Conservation (phyloP, 169 alveolate species). For the Eimeria nieschulzi region DNA sequence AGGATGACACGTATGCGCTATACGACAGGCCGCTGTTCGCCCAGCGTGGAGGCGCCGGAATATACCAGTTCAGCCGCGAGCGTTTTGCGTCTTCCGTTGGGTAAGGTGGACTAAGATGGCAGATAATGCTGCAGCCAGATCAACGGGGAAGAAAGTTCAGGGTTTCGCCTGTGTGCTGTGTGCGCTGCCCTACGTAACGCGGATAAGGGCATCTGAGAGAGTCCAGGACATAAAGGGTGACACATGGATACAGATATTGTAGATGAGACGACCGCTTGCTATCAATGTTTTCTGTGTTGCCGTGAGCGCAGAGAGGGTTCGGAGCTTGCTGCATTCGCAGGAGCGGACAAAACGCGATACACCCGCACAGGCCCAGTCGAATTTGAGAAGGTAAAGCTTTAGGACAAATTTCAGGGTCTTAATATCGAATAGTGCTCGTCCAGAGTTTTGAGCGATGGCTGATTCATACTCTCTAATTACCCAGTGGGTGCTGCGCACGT, state of each 20-base stretch:
- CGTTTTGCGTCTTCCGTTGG: slow-evolving; percentile 81
- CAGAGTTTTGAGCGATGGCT: too few relatives aligned
- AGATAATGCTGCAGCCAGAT: slow-evolving; percentile 45
- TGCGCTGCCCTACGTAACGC: too few relatives aligned
- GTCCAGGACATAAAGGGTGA: too few relatives aligned
- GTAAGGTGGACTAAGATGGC: slow-evolving; percentile 35
- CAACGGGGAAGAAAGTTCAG: too few relatives aligned
- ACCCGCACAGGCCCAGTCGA: slow-evolving; percentile 89
- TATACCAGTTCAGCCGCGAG: slow-evolving; percentile 82
- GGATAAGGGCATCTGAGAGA: too few relatives aligned
- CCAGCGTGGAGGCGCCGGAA: slow-evolving; percentile 83
- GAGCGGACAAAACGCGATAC: slow-evolving; percentile 77
- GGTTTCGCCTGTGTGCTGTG: too few relatives aligned
- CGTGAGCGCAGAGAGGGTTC: slow-evolving; percentile 75
- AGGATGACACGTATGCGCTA: slow-evolving; percentile 90
- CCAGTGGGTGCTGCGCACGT: not conserved
- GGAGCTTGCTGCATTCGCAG: slow-evolving; percentile 86
- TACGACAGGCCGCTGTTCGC: slow-evolving; percentile 94
- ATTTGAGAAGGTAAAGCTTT: slow-evolving; percentile 80
- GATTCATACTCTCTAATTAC: too few relatives aligned
- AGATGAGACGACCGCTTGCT: too few relatives aligned
- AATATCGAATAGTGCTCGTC: too few relatives aligned
- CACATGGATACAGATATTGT: too few relatives aligned
- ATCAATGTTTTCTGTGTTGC: slow-evolving; percentile 31
- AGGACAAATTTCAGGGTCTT: too few relatives aligned